Conservation (phyloP, 2,329 filamentous ascomycete genomes). For the Scedosporium apiospermum region DNA sequence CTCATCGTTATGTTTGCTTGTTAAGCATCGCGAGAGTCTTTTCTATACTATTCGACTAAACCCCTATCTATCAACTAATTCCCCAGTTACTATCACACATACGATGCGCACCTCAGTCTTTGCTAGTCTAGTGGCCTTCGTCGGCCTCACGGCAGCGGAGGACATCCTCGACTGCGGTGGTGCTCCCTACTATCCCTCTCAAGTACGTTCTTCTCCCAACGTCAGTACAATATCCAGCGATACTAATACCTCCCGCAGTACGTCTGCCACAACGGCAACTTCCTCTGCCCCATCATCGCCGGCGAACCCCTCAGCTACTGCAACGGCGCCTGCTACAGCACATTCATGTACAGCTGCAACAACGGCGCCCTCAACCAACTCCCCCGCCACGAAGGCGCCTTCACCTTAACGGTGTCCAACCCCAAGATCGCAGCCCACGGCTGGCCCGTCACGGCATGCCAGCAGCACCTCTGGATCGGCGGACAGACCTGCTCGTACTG, state of each 20-base stretch:
- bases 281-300: slow-evolving; percentile 23
- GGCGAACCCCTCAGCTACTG: slow-evolving; percentile 24
- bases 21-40: background rate
- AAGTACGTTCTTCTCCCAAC: background rate
- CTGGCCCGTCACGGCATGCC: slow-evolving; percentile 18
- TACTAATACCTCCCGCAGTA: slow-evolving; percentile 12
- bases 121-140: background rate
- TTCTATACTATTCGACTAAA: no score
- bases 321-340: slow-evolving; percentile 24
- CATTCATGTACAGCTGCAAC: slow-evolving; percentile 15
- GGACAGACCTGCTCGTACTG: slow-evolving; percentile 16
- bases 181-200: background rate
- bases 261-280: slow-evolving; percentile 19
- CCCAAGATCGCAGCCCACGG: slow-evolving; percentile 17
- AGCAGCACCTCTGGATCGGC: slow-evolving; percentile 15
- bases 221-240: background rate
- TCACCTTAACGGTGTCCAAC: slow-evolving; percentile 21
- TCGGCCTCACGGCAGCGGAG: background rate
- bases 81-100: background rate
- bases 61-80: background rate
- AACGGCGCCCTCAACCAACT: slow-evolving; percentile 2
- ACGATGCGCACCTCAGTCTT: background rate
- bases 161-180: background rate
- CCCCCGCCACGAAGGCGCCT: slow-evolving; percentile 8
- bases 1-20: no score